A percentile compares a stretch with the other conserved stretches of the same genome.
Conservation (phyloP, 2,329 filamentous ascomycete species). For the Verticillium tricorpus region DNA sequence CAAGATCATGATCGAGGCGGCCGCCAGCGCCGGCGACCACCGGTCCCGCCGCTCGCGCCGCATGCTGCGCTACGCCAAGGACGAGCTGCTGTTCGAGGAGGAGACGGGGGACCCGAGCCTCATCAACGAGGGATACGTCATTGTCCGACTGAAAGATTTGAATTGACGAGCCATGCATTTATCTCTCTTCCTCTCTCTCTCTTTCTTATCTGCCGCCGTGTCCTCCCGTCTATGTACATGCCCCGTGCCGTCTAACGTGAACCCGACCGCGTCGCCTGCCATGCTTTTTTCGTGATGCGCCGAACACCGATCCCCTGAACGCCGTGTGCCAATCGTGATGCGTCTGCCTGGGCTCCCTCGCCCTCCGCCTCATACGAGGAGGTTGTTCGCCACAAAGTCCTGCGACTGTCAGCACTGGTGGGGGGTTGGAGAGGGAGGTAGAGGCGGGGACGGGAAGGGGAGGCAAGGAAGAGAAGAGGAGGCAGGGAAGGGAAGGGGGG, state of each 20-base stretch:
- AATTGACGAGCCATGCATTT: slow-evolving; percentile 29
- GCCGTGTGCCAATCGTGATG: slow-evolving; percentile 3
- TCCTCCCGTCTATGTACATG: background rate
- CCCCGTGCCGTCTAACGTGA: background rate
- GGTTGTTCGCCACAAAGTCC: slow-evolving; percentile 47
- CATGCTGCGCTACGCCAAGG: slow-evolving; percentile 28
- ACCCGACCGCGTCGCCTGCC: slow-evolving; percentile 2
- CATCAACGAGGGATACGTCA: slow-evolving; percentile 48
- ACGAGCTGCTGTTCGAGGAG: slow-evolving; percentile 39
- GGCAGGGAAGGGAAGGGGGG: slow-evolving; percentile 9
- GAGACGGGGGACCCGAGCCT: slow-evolving; percentile 41
- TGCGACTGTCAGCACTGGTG: background rate
- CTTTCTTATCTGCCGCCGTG: background rate
- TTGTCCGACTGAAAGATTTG: slow-evolving; percentile 48
- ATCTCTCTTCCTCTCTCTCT: background rate
- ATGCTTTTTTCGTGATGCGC: slow-evolving; percentile 7
- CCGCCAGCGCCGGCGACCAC: slow-evolving; percentile 2
- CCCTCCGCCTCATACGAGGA: slow-evolving; percentile 18
- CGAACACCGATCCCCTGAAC: slow-evolving; percentile 6
- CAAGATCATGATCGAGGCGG: slow-evolving; percentile 31
- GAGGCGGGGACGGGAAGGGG: slow-evolving; percentile 11
- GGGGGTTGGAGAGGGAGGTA: background rate
- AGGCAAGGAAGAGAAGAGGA: too few species aligned
- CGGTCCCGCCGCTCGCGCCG: slow-evolving; percentile 16
- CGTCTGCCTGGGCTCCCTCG: background rate